These are phyloP conservation scores for Aureobasidium melanogenum DNA, from an alignment of 2,329 filamentous ascomycete genomes.

Conservation along the genomic window DNA sequence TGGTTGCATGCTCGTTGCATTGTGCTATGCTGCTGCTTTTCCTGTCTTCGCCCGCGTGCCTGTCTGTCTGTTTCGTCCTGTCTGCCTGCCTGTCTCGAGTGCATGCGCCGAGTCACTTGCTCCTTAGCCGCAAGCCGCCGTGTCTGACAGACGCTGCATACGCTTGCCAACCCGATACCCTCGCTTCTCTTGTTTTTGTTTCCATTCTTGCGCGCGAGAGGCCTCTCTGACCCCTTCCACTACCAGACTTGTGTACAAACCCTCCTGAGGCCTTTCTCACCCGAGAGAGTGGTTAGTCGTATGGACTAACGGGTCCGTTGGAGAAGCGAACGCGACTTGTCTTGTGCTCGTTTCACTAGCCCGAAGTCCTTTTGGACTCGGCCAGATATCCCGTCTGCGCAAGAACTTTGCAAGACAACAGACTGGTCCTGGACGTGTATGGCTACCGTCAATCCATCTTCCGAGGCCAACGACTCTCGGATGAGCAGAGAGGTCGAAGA, in stretches of 20 bases:
- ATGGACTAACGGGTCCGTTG: constrained; percentile 1
- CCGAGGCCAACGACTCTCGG: constrained; percentile 5
- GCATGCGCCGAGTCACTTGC: background rate
- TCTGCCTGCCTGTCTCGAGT: background rate
- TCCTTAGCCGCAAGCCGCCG: constrained; percentile 4
- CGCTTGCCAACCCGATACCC: background rate
- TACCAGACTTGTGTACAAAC: background rate
- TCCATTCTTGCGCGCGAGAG: constrained; percentile 3
- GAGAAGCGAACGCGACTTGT: background rate
- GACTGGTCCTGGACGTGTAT: background rate
- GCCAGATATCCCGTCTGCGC: background rate
- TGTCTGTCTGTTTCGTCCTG: background rate
- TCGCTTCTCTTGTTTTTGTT: constrained; percentile 10
- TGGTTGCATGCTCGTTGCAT: background rate
- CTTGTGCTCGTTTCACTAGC: background rate
- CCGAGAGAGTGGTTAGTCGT: background rate
- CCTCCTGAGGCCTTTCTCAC: background rate
- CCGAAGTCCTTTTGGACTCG: background rate
- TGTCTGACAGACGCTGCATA: constrained; percentile 8
- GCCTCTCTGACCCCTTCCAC: background rate
- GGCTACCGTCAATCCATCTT: constrained; percentile 2
- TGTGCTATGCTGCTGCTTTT: constrained; percentile 2
- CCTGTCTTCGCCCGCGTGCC: background rate
- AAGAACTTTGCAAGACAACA: background rate
- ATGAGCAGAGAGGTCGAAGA: constrained; percentile 1